Conservation (phyloP, 1,284 basidiomycete genomes). For the Volvariella volvacea region DNA sequence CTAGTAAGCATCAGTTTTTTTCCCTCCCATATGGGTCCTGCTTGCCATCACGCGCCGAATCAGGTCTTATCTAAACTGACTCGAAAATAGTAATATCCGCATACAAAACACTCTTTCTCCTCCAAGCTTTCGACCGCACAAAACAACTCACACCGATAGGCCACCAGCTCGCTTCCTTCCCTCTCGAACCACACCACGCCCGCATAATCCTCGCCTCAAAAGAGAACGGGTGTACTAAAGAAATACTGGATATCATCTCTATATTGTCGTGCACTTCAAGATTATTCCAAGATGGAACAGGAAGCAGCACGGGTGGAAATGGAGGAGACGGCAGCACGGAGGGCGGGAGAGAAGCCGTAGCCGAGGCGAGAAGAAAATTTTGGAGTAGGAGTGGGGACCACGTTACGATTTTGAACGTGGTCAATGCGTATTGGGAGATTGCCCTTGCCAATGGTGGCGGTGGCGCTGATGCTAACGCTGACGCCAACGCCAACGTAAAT, state of each 20-base stretch:
- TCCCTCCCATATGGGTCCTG: conserved; percentile 1
- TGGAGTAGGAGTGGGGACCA: conserved; percentile 85
- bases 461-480: too few species aligned
- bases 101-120: conserved; percentile 67
- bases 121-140: conserved; percentile 66
- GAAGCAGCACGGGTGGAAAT: conserved; percentile 18
- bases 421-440: conserved; percentile 61
- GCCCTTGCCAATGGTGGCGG: too few species aligned
- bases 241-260: conserved; percentile 77
- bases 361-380: conserved; percentile 71
- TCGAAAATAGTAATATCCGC: conserved; percentile 67
- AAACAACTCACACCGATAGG: conserved; percentile 66
- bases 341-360: conserved; percentile 58
- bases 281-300: conserved; percentile 66
- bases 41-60: too few species aligned
- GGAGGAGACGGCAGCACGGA: too few species aligned
- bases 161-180: conserved; percentile 75
- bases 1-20: conserved; percentile 41
- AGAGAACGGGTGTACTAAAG: conserved; percentile 60
- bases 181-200: conserved; percentile 79
- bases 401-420: conserved; percentile 80
- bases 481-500: too few species aligned
- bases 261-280: conserved; percentile 72
- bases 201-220: conserved; percentile 73
- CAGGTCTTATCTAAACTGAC: too few species aligned